Evolutionary conservation across 495 filamentous ascomycete species (phyloP).

Genomic region (Neurospora pannonica): DNA sequence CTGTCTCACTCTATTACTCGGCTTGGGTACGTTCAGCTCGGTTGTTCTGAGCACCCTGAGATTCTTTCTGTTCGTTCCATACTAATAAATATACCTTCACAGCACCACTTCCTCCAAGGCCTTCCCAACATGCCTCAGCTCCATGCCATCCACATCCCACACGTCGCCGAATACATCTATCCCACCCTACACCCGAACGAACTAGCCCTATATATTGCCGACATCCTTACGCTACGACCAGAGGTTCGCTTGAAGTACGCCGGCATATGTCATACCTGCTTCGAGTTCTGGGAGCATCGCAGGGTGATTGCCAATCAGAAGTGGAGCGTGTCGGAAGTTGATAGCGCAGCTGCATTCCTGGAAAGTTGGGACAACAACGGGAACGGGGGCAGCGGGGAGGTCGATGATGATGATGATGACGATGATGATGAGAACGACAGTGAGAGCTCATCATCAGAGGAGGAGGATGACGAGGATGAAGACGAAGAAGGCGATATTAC

Average conservation of each 20-base stretch:
- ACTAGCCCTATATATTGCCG: conserved; percentile 72
- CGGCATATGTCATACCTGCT: conserved; percentile 75
- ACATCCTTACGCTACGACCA: conserved; percentile 77
- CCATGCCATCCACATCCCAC: conserved; percentile 67
- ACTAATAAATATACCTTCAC: conserved; percentile 12
- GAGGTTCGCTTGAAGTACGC: conserved; percentile 79
- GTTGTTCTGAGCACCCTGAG: conserved; percentile 1
- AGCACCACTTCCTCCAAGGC: conserved; percentile 85
- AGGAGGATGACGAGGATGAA: conserved; percentile 35
- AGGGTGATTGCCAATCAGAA: conserved; percentile 25
- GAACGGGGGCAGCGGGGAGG: conserved; percentile 31
- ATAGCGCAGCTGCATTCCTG: conserved; percentile 22
- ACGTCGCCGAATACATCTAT: conserved; percentile 55
- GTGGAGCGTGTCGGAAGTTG: conserved; percentile 2
- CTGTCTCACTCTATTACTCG: conserved; percentile 66
- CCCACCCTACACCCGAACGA: conserved; percentile 53
- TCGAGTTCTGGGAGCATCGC: conserved; percentile 70
- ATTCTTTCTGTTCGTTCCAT: conserved; percentile 3
- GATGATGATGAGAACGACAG: neutral
- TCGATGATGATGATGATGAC: conserved; percentile 39
- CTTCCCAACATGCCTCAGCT: conserved; percentile 69
- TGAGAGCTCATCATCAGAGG: conserved; percentile 11
- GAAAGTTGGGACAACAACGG: conserved; percentile 37
- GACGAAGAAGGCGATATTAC: conserved; percentile 15
- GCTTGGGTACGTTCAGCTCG: conserved; percentile 66